Base-by-base conservation (phyloP, 2,329 filamentous ascomycete genomes). In the Venturia carpophila region DNA sequence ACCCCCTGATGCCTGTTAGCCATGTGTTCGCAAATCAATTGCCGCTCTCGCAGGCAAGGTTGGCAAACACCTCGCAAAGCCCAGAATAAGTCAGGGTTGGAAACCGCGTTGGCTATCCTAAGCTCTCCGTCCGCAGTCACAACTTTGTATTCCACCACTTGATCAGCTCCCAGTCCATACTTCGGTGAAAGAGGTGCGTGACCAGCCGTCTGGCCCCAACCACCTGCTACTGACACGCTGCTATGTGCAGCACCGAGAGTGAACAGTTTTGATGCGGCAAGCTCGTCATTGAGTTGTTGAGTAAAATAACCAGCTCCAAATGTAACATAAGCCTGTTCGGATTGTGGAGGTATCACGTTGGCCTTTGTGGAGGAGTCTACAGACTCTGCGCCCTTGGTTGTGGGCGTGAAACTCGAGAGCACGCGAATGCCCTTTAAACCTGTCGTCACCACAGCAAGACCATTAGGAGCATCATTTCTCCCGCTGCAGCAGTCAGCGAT, bases 161-260 rank as follows among this genome's bases (percentile, higher is more conserved):
- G 72, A 58, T 77, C 74, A 39, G 73, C 71, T 43, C 71, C 74
- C 70, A 77, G 72, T 9, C 64, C 64, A 52, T 65, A 65, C 27
- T 39, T 61, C 10, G 55, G 52, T 15, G 41, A 60, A 4, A 65
- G 19, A 10, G 56, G 55, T 15, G 55, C 34, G 37, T 65, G 64
- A 6, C 64, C 64, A 13, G 37, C 52, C 10, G 64, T 65, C 41
- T 65, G 64, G 10, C 55, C 64, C 37, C 41, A 65, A 41, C 55
- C 64, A n/a, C 64, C 64, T 6, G 56, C 64, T 7, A 65, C 42
- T 10, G 41, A 64, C 10, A 47, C 42, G 15, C 41, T 37, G 10
- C 45, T 52, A 41, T 61, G 58, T 15, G 65, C 65, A 30, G 65
- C 65, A 58, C 65, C 65, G 6, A 66, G 24, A 17, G 65, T 64